These are phyloP conservation scores for Botryotinia narcissicola DNA, from an alignment of 2,329 filamentous ascomycete genomes.

Conservation along the genomic window DNA sequence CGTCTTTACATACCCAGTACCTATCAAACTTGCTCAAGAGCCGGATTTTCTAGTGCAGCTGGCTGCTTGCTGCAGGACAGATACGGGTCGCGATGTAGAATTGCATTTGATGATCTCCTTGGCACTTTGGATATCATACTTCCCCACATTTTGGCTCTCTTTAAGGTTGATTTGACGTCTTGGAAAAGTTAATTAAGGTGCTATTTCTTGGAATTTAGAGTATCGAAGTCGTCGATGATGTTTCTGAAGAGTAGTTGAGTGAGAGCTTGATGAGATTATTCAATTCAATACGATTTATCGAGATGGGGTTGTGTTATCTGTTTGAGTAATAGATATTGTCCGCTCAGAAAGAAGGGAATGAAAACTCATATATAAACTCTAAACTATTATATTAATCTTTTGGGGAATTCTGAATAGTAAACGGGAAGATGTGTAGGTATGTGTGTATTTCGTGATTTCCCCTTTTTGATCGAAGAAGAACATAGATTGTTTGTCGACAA, in stretches of 20 bases:
- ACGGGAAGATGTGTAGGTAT: too few species aligned
- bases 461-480: too few species aligned
- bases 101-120: neutral
- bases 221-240: neutral
- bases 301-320: neutral
- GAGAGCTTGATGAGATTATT: neutral
- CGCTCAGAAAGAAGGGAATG: too few species aligned
- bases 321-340: neutral
- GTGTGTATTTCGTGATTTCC: too few species aligned
- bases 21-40: neutral
- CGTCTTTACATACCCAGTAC: neutral
- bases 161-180: neutral
- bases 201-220: neutral
- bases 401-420: neutral
- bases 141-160: neutral
- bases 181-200: neutral
- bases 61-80: neutral
- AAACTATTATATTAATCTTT: too few species aligned
- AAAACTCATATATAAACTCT: too few species aligned
- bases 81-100: neutral
- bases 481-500: too few species aligned
- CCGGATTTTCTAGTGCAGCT: neutral
- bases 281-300: neutral
- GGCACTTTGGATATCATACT: neutral
- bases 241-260: neutral